Evolutionary conservation across 2,329 filamentous ascomycete genomes (phyloP), one percentile per base, ranked within the genome.

Genomic region (Ceratocystis cacaofunesta): DNA sequence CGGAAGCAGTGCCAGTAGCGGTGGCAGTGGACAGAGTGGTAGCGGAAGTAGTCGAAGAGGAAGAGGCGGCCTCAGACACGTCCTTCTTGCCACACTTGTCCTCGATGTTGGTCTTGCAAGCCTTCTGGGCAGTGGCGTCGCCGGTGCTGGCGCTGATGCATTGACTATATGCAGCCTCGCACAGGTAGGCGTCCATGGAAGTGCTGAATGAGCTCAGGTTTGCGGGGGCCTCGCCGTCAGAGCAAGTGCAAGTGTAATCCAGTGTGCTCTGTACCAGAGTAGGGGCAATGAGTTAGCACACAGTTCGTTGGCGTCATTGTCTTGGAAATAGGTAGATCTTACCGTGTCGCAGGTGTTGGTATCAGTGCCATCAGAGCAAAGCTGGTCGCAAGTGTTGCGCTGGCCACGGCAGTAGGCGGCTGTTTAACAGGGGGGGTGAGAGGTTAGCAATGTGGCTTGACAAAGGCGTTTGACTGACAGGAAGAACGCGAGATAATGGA

Each of bases 171-270:
- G 80, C 78, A 67, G 76, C 67, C 66, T 77, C 30, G 76, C 82
- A 85, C 70, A 82, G 77, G 70, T 80, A 82, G 66, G 74, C 77
- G 61, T 78, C 77, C 69, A 84, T 74, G 2, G 80, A 82, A 75
- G 82, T 77, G 61, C 68, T 70, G 74, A 82, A 84, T 72, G 79
- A 77, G 72, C 82, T 74, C 58, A 84, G 77, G 66, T 78, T 79
- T 15, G 81, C 80, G 5, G 75, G 74, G 60, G 76, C 77, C 70
- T 72, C 74, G 73, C 83, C 81, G 68, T 73, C 70, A 43, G 71
- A 64, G 75, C 82, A 84, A 17, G 73, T 75, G 73, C 82, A 84
- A 17, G 71, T 69, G 73, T 77, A 84, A 64, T 73, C 69, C 55
- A 84, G 76, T 55, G 75, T 75, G 50, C 65, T 64, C 78, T 82